Conservation (phyloP, 352 stramenopile genomes). For the Phytophthora aleatoria region DNA sequence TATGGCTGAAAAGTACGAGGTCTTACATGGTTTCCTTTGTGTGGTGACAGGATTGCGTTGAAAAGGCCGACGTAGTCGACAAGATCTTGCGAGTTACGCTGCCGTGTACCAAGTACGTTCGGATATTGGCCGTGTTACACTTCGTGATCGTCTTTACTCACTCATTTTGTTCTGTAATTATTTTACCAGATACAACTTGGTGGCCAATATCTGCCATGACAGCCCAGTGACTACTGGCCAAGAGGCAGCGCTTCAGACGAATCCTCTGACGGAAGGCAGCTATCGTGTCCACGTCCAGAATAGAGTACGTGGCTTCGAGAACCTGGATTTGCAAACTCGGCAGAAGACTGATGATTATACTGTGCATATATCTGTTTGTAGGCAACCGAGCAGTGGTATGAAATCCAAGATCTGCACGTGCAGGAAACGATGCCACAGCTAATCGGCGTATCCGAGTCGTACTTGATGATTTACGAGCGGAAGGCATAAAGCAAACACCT, state of each 20-base stretch:
- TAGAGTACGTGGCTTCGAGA: conserved; percentile 49
- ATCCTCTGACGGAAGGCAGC: conserved; percentile 95
- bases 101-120: conserved; percentile 70
- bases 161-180: conserved; percentile 1
- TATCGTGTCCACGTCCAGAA: conserved; percentile 98
- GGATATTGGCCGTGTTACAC: background rate
- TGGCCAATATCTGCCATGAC: conserved; percentile 98
- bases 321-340: conserved; percentile 2
- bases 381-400: conserved; percentile 97
- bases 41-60: conserved; percentile 57
- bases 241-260: conserved; percentile 86
- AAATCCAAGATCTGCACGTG: conserved; percentile 98
- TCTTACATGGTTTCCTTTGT: background rate
- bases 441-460: conserved; percentile 96
- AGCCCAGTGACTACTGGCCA: conserved; percentile 92
- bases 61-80: conserved; percentile 79
- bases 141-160: conserved; percentile 7
- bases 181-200: conserved; percentile 96
- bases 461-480: conserved; percentile 91
- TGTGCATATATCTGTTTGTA: conserved; percentile 34
- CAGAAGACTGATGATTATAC: conserved; percentile 17
- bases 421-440: conserved; percentile 98
- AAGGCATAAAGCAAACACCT: conserved; percentile 52
- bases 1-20: background rate
- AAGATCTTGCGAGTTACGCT: conserved; percentile 56